Conservation (phyloP, 208 protist species). For the Balamuthia mandrillaris region DNA sequence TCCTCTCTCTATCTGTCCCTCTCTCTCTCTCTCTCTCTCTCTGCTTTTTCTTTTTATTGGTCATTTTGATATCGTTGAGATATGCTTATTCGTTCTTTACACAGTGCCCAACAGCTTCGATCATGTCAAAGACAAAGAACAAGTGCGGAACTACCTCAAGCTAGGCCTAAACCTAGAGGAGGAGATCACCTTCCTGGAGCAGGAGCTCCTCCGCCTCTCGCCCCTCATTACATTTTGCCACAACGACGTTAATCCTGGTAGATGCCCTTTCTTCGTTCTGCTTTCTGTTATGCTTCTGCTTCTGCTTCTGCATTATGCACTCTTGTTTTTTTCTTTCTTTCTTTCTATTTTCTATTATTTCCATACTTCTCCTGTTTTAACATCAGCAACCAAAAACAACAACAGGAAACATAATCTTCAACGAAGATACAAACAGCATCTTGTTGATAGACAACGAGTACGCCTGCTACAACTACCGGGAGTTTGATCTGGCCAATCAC, state of each 20-base stretch:
- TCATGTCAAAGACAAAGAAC: background rate
- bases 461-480: slow-evolving; percentile 35
- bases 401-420: background rate
- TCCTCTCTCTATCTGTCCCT: too few species aligned
- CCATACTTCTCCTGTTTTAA: background rate
- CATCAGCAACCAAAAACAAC: too few species aligned
- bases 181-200: background rate
- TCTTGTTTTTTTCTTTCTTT: background rate
- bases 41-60: too few species aligned
- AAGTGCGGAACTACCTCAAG: background rate
- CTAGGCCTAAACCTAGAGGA: background rate
- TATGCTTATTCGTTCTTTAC: too few species aligned
- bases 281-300: too few species aligned
- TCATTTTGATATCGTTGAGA: too few species aligned
- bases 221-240: background rate
- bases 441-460: slow-evolving; percentile 2
- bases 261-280: background rate
- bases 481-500: slow-evolving; percentile 31
- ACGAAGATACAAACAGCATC: background rate
- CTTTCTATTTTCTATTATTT: background rate
- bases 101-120: too few species aligned
- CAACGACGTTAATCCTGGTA: slow-evolving; percentile 17
- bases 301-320: background rate
- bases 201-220: background rate
- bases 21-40: too few species aligned